These are phyloP conservation scores for Nigrospora sphaerica DNA, from an alignment of 2,329 filamentous ascomycete genomes.

Conservation along the genomic window DNA sequence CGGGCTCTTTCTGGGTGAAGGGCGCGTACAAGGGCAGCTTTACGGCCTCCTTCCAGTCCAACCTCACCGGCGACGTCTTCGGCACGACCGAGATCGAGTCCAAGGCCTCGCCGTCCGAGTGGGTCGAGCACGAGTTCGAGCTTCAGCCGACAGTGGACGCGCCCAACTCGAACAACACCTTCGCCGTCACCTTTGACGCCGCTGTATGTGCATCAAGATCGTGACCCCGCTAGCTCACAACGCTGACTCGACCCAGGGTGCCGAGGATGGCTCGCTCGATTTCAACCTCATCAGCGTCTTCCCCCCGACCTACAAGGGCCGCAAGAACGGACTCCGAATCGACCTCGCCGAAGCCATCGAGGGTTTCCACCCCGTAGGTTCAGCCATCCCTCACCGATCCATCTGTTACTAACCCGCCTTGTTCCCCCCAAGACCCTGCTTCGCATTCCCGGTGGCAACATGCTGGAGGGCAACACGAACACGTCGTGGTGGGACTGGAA, in stretches of 20 bases:
- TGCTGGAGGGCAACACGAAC: constrained; percentile 42
- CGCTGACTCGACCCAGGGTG: constrained; percentile 17
- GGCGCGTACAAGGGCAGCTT: constrained; percentile 40
- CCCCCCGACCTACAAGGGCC: constrained; percentile 51
- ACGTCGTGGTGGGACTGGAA: constrained; percentile 43
- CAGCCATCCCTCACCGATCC: too few species aligned
- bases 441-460: constrained; percentile 60
- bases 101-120: constrained; percentile 29
- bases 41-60: constrained; percentile 38
- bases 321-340: constrained; percentile 48
- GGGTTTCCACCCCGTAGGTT: constrained; percentile 38
- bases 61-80: constrained; percentile 35
- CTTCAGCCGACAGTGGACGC: constrained; percentile 36
- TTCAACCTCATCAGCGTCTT: constrained; percentile 55
- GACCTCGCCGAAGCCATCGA: constrained; percentile 48
- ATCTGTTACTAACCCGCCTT: constrained; percentile 1
- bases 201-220: too few species aligned
- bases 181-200: constrained; percentile 16
- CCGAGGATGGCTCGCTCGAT: constrained; percentile 35
- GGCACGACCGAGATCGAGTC: constrained; percentile 39
- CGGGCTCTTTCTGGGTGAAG: constrained; percentile 45
- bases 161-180: constrained; percentile 48
- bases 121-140: constrained; percentile 43
- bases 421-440: constrained; percentile 38
- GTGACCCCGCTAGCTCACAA: not conserved